These are phyloP conservation scores for Phlyctochytrium bullatum DNA, from an alignment of 192 early-diverging fungal genomes.

Conservation along the genomic window DNA sequence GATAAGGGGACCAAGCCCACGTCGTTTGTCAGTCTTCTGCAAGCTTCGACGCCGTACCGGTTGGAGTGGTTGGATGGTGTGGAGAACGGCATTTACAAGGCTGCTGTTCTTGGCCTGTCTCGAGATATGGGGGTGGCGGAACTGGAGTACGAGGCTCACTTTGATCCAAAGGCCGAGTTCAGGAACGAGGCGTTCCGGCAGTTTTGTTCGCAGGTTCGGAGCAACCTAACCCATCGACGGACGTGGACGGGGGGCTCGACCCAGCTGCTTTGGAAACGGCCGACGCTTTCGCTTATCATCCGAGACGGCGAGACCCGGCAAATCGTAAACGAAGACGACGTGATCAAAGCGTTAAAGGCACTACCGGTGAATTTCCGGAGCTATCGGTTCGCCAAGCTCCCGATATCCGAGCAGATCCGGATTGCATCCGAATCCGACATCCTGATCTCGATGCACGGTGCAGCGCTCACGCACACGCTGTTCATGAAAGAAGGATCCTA, in stretches of 20 bases:
- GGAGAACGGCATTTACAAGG: slow-evolving; percentile 17
- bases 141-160: slow-evolving; percentile 24
- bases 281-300: slow-evolving; percentile 19
- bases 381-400: slow-evolving; percentile 20
- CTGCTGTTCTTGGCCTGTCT: slow-evolving; percentile 29
- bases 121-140: slow-evolving; percentile 30
- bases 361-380: slow-evolving; percentile 21
- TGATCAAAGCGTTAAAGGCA: slow-evolving; percentile 12
- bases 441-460: slow-evolving; percentile 37
- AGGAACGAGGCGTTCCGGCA: slow-evolving; percentile 19
- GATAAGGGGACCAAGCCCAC: slow-evolving; percentile 19
- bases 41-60: slow-evolving; percentile 20
- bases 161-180: slow-evolving; percentile 20
- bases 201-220: slow-evolving; percentile 11
- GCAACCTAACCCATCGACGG: not conserved
- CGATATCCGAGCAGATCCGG: slow-evolving; percentile 22
- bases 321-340: slow-evolving; percentile 33
- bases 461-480: slow-evolving; percentile 32
- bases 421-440: slow-evolving; percentile 27
- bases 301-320: slow-evolving; percentile 24
- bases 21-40: slow-evolving; percentile 23
- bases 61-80: slow-evolving; percentile 16
- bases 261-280: not conserved
- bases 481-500: slow-evolving; percentile 24
- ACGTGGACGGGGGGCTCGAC: not conserved